phyloP scores from a whole-genome alignment of 2,329 filamentous ascomycete genomes.

The Ascochyta clinopodiicola region DNA sequence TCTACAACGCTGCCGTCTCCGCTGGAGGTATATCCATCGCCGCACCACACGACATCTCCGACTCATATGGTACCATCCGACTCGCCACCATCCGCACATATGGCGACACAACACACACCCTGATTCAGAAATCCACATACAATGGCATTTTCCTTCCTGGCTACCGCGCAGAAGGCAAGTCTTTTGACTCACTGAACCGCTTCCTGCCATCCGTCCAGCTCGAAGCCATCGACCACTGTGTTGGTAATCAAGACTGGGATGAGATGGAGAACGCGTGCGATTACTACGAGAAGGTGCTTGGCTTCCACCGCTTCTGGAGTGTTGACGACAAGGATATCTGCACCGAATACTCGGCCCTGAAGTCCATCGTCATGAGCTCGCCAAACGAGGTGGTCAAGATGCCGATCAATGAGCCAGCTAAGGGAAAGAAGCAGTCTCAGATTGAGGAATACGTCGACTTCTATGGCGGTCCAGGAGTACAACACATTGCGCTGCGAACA shows the following conservation, averaged over 20 bases:
- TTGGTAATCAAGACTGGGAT: conserved; percentile 96
- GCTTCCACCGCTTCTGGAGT: conserved; percentile 97
- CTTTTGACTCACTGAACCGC: conserved; percentile 54
- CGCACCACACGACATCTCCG: conserved; percentile 59
- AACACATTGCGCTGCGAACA: conserved; percentile 90
- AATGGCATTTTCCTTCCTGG: conserved; percentile 82
- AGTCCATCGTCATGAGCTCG: conserved; percentile 88
- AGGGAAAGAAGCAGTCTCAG: conserved; percentile 88
- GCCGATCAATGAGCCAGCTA: conserved; percentile 96
- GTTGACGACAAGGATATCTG: conserved; percentile 93
- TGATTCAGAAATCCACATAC: conserved; percentile 77
- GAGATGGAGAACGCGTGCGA: conserved; percentile 74
- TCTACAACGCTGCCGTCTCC: conserved; percentile 76
- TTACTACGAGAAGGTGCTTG: conserved; percentile 85
- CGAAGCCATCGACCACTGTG: conserved; percentile 89
- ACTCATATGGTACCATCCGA: conserved; percentile 71
- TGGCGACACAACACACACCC: conserved; percentile 92
- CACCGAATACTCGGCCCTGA: conserved; percentile 89
- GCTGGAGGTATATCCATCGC: conserved; percentile 69
- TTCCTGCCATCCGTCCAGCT: conserved; percentile 70
- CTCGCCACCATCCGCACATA: conserved; percentile 88
- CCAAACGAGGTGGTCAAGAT: conserved; percentile 90
- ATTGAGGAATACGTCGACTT: conserved; percentile 90
- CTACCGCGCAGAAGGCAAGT: conserved; percentile 64
- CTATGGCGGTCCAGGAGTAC: conserved; percentile 87